phyloP scores from a whole-genome alignment of 805 yeast species.

The Schwanniomyces polymorphus region DNA sequence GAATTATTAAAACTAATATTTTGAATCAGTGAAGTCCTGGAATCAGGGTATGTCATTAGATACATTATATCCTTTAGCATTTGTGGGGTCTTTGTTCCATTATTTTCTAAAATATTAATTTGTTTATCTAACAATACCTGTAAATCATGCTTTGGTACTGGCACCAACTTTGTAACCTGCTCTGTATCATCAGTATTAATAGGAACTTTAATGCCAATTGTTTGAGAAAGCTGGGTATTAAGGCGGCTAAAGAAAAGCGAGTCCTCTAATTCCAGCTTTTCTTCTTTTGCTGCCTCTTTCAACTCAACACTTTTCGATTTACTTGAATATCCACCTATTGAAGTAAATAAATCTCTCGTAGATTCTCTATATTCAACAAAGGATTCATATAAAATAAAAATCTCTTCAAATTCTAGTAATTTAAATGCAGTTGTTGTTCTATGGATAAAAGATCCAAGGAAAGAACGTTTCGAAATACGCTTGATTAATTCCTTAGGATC shows the following conservation, averaged over 20 bases:
- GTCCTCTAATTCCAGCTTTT: neutral
- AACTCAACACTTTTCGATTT: neutral
- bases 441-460: constrained; percentile 32
- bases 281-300: neutral
- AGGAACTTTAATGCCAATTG: constrained; percentile 11
- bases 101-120: constrained; percentile 50
- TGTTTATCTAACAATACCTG: constrained; percentile 52
- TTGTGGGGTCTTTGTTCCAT: constrained; percentile 51
- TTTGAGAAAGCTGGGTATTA: constrained; percentile 9
- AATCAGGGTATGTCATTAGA: constrained; percentile 45
- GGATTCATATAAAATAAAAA: constrained; percentile 28
- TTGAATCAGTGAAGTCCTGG: constrained; percentile 38
- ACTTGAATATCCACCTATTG: constrained; percentile 6
- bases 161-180: constrained; percentile 17
- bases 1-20: constrained; percentile 26
- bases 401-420: constrained; percentile 39
- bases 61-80: constrained; percentile 41
- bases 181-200: constrained; percentile 4
- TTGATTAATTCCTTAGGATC: neutral
- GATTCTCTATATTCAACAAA: constrained; percentile 34
- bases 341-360: constrained; percentile 19
- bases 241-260: constrained; percentile 12
- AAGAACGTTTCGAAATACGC: constrained; percentile 18
- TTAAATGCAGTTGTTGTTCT: constrained; percentile 30
- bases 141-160: constrained; percentile 53